Evolutionary conservation across 139 green algal genomes (phyloP).

Genomic region (Micromonas pusilla): DNA sequence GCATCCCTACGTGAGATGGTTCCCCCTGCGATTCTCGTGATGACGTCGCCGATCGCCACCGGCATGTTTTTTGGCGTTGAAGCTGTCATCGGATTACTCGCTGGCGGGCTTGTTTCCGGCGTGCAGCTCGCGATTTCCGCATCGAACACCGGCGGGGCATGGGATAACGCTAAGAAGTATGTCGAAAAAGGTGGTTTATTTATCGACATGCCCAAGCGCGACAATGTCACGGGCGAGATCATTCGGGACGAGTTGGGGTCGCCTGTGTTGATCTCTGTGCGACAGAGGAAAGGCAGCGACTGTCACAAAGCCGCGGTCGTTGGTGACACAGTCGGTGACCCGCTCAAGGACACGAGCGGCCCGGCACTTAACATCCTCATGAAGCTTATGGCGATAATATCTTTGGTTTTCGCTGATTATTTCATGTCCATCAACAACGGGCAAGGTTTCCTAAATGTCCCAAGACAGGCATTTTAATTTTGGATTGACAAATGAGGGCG

Average conservation of each 20-base stretch:
- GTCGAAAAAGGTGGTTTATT: conserved; percentile 77
- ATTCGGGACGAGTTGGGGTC: conserved; percentile 8
- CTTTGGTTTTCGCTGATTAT: conserved; percentile 77
- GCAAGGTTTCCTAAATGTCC: conserved; percentile 33
- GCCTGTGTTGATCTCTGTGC: not conserved
- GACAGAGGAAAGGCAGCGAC: conserved; percentile 84
- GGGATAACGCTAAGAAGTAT: conserved; percentile 99
- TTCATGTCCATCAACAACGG: conserved; percentile 48
- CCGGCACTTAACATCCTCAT: conserved; percentile 98
- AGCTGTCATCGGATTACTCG: conserved; percentile 74
- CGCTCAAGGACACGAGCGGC: conserved; percentile 88
- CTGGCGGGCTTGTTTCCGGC: conserved; percentile 81
- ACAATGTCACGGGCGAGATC: conserved; percentile 16
- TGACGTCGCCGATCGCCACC: conserved; percentile 78
- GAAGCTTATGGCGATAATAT: conserved; percentile 99
- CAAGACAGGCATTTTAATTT: not conserved
- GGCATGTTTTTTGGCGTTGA: conserved; percentile 67
- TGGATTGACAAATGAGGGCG: too few species aligned
- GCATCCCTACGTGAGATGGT: conserved; percentile 90
- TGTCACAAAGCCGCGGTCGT: conserved; percentile 96
- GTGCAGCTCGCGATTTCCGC: conserved; percentile 95
- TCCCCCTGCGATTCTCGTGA: conserved; percentile 80
- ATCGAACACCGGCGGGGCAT: conserved; percentile 94
- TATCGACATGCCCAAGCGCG: conserved; percentile 25
- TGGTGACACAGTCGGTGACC: conserved; percentile 96